These are phyloP conservation scores for Podospora fimiseda DNA, from an alignment of 495 filamentous ascomycete genomes.

Conservation along the genomic window DNA sequence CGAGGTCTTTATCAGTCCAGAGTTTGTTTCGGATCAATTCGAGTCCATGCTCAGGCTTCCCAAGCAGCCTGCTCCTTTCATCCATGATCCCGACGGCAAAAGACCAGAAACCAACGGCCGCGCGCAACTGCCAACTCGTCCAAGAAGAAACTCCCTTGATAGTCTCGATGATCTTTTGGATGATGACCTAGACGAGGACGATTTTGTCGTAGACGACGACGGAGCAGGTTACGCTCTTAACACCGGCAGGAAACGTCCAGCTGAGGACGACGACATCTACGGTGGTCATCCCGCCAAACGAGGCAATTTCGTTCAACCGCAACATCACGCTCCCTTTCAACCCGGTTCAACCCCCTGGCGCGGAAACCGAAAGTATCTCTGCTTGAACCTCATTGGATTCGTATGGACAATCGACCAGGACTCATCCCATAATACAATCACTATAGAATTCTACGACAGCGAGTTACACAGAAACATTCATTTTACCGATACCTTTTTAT, in stretches of 20 bases:
- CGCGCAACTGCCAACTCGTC: slow-evolving; percentile 39
- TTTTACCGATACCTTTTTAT: slow-evolving; percentile 90
- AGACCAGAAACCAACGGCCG: slow-evolving; percentile 52
- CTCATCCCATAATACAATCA: slow-evolving; percentile 79
- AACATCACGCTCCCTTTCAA: slow-evolving; percentile 78
- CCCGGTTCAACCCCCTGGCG: slow-evolving; percentile 93
- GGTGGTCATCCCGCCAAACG: slow-evolving; percentile 38
- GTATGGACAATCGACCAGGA: slow-evolving; percentile 98
- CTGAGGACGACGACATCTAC: slow-evolving; percentile 37
- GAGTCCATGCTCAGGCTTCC: slow-evolving; percentile 50
- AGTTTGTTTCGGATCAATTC: slow-evolving; percentile 66
- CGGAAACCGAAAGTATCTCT: slow-evolving; percentile 87
- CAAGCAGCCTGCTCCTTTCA: slow-evolving; percentile 73
- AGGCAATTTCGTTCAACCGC: slow-evolving; percentile 52
- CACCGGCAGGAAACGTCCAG: slow-evolving; percentile 58
- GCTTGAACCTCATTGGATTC: slow-evolving; percentile 84
- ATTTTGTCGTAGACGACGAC: slow-evolving; percentile 92
- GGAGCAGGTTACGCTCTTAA: slow-evolving; percentile 84
- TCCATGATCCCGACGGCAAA: slow-evolving; percentile 67
- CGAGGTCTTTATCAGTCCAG: slow-evolving; percentile 79
- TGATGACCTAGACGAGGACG: slow-evolving; percentile 57
- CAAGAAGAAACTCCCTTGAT: slow-evolving; percentile 36
- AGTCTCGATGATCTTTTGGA: slow-evolving; percentile 51
- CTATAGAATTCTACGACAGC: slow-evolving; percentile 94
- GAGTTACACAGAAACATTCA: slow-evolving; percentile 90